phyloP scores from a whole-genome alignment of 106 monocot genomes.

The Cymbidium sinense region DNA sequence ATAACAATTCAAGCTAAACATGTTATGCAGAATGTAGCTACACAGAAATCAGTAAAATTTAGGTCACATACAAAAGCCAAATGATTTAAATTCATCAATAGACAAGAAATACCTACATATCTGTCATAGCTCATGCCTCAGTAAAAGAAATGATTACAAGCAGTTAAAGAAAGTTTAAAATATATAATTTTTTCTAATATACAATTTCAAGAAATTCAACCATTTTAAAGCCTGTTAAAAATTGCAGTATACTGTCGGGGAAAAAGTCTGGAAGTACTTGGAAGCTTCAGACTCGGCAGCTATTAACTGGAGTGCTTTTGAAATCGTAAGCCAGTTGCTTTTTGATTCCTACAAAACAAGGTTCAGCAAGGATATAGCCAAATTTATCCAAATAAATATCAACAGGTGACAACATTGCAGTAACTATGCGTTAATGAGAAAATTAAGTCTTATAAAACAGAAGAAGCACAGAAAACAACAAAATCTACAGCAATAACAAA shows the following conservation, averaged over 20 bases:
- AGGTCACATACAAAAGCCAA: background rate
- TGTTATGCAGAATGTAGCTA: too few relatives aligned
- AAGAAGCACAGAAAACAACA: background rate
- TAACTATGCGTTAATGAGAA: slow-evolving; percentile 1
- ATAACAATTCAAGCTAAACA: too few relatives aligned
- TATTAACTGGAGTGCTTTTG: slow-evolving; percentile 77
- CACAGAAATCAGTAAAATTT: too few relatives aligned
- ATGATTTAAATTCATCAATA: background rate
- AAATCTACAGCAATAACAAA: background rate
- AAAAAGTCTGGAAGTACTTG: slow-evolving; percentile 38
- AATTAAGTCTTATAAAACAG: background rate
- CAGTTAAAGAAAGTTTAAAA: background rate
- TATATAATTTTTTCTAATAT: too few relatives aligned
- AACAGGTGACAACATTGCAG: slow-evolving; percentile 1
- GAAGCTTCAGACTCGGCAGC: slow-evolving; percentile 67
- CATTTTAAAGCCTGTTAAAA: background rate
- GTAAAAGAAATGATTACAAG: background rate
- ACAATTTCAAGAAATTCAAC: background rate
- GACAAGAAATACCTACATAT: background rate
- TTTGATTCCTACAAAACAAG: slow-evolving; percentile 64
- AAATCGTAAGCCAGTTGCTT: slow-evolving; percentile 70
- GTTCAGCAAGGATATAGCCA: slow-evolving; percentile 3
- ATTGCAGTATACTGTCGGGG: background rate
- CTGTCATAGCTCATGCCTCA: background rate
- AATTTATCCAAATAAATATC: slow-evolving; percentile 2